Percentiles rank a stretch among this genome's conserved stretches.
Conservation (phyloP, 352 stramenopile genomes). For the Phytophthora pistaciae region DNA sequence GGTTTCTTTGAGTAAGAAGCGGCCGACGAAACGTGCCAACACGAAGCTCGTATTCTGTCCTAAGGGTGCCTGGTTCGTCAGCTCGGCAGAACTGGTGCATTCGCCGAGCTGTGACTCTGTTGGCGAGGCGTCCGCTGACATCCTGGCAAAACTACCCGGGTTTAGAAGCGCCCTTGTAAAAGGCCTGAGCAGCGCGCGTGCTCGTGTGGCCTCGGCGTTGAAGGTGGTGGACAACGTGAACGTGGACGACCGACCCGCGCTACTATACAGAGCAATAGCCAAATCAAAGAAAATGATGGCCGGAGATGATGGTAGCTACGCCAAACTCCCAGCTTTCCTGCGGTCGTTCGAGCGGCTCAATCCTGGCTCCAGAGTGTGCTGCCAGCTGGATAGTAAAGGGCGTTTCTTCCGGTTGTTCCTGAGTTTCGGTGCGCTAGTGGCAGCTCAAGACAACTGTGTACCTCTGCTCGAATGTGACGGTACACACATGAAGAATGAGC, state of each 20-base stretch:
- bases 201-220: neutral
- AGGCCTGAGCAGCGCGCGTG: constrained; percentile 5
- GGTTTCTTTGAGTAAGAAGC: constrained; percentile 3
- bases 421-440: neutral
- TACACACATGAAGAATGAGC: constrained; percentile 7
- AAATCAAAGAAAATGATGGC: constrained; percentile 1
- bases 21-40: neutral
- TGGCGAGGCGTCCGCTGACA: neutral
- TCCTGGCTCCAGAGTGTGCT: constrained; percentile 2
- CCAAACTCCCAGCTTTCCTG: constrained; percentile 7
- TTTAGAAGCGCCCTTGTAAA: constrained; percentile 10
- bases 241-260: neutral
- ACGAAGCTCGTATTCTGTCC: constrained; percentile 10
- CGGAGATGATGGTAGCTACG: neutral
- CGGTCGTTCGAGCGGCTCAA: neutral
- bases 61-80: constrained; percentile 5
- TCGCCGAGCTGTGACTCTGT: constrained; percentile 4
- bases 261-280: constrained; percentile 5
- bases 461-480: constrained; percentile 14
- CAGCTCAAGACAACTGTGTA: constrained; percentile 13
- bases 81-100: neutral
- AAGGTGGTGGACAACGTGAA: constrained; percentile 7
- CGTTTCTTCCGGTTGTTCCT: constrained; percentile 12
- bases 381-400: constrained; percentile 6
- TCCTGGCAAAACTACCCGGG: constrained; percentile 1